phyloP scores from a whole-genome alignment of 2,329 filamentous ascomycete species.

The Aaosphaeria arxii region DNA sequence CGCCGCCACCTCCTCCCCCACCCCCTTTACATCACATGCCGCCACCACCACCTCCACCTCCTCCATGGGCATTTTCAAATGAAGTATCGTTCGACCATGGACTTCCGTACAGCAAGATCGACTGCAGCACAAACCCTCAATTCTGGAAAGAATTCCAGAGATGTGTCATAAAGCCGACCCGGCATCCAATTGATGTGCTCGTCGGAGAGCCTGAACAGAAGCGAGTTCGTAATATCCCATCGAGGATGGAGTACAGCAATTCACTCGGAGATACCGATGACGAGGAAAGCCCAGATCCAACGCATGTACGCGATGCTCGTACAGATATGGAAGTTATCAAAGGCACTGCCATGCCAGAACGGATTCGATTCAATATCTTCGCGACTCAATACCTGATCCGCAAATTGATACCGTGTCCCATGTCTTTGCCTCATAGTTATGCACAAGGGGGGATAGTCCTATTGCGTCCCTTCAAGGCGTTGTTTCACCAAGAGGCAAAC shows the following conservation, averaged over 20 bases:
- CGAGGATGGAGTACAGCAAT: neutral
- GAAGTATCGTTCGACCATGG: too few species aligned
- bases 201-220: neutral
- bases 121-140: neutral
- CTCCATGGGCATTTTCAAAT: too few species aligned
- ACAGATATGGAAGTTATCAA: neutral
- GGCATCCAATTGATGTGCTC: slow-evolving; percentile 1
- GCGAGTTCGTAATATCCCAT: too few species aligned
- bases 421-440: neutral
- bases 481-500: neutral
- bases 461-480: slow-evolving; percentile 1
- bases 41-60: too few species aligned
- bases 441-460: neutral
- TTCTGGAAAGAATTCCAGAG: neutral
- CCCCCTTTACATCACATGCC: too few species aligned
- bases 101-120: too few species aligned
- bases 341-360: slow-evolving; percentile 1
- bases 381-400: slow-evolving; percentile 1
- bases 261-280: neutral
- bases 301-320: neutral
- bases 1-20: too few species aligned
- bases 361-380: neutral
- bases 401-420: neutral
- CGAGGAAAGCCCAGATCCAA: neutral
- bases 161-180: neutral